Base-by-base conservation (phyloP, 164 flowering plant genomes). In the Pachysandra terminalis region DNA sequence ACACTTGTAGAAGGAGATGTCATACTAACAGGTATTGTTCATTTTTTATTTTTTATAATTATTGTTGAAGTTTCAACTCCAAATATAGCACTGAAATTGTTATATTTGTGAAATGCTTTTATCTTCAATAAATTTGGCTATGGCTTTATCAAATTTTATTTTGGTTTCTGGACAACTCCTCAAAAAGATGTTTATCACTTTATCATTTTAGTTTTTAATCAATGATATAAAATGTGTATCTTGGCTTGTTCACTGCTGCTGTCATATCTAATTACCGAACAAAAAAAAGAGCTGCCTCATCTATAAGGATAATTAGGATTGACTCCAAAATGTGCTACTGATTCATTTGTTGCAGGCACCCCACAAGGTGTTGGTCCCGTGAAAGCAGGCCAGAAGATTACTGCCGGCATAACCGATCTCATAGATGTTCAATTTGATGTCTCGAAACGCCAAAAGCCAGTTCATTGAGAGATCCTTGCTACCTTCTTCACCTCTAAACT, bases 1-100 rank as follows among this genome's bases (percentile, higher is more conserved):
- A 96, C 99, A 0, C 97, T 96, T 80, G 68, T 90, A 64, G 97
- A 96, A 83, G 99, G 99, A 71, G 99, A 96, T 79, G 95, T 96
- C 59, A 93, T 96, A 66, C 82, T 96, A 63, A 96, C 99, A 80
- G 99, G 99, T 90, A 86, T 63, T 52, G 16, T 54, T 6, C 6
- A 3, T 25, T 32, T 7, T 32, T 17, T 26, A 22, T 35, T 53
- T 27, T 27, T 41, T 28, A 7, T 56, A 25, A 15, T 51, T 28
- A 10, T 10, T 0, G 1, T 45, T 15, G 51, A 1, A 45, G 51
- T 45, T 45, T 45, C 51, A 10, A 45, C 37, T 32, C 37, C 37
- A 3, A 32, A 32, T 7, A 32, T 32, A 32, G 37, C 17, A 45
- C 1, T 45, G 17, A 45, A 45, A 15, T 15, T 15, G 1, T 12